These are phyloP conservation scores for Naegleria fowleri DNA, from an alignment of 208 protist genomes.

Conservation along the genomic window DNA sequence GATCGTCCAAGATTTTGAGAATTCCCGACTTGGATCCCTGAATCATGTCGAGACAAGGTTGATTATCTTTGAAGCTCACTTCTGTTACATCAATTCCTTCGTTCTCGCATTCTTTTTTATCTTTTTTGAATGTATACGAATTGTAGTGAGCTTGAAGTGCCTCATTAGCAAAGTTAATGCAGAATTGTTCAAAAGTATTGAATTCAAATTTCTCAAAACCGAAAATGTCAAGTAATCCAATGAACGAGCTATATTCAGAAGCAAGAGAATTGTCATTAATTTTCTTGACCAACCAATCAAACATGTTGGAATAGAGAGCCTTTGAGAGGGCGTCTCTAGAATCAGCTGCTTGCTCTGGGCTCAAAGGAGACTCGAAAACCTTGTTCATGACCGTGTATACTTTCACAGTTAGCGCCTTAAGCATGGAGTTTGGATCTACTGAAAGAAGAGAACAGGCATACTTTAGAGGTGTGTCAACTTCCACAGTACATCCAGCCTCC, in stretches of 20 bases:
- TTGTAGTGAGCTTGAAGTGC: conserved; percentile 79
- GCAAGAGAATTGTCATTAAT: conserved; percentile 55
- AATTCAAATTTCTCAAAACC: conserved; percentile 65
- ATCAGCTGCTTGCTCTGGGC: conserved; percentile 46
- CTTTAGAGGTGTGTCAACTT: conserved; percentile 21
- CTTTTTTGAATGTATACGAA: conserved; percentile 64
- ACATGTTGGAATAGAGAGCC: conserved; percentile 59
- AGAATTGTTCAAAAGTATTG: conserved; percentile 90
- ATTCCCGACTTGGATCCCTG: conserved; percentile 58
- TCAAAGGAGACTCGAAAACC: conserved; percentile 48
- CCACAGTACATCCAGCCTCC: conserved; percentile 30
- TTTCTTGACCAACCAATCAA: conserved; percentile 61
- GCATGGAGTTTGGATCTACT: conserved; percentile 44
- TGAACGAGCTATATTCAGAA: conserved; percentile 34
- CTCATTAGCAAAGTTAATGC: conserved; percentile 91
- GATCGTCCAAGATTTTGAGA: conserved; percentile 65
- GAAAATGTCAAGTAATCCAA: conserved; percentile 65
- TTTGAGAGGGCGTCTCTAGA: conserved; percentile 63
- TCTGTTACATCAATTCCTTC: conserved; percentile 69
- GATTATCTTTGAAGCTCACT: conserved; percentile 65
- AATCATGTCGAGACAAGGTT: conserved; percentile 64
- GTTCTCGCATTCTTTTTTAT: conserved; percentile 51
- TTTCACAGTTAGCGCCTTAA: conserved; percentile 49
- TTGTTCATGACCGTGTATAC: conserved; percentile 48
- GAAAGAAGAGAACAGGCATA: conserved; percentile 45